These are phyloP conservation scores for Rhododendron ovatum DNA, from an alignment of 148 eudicot genomes.

Conservation along the genomic window DNA sequence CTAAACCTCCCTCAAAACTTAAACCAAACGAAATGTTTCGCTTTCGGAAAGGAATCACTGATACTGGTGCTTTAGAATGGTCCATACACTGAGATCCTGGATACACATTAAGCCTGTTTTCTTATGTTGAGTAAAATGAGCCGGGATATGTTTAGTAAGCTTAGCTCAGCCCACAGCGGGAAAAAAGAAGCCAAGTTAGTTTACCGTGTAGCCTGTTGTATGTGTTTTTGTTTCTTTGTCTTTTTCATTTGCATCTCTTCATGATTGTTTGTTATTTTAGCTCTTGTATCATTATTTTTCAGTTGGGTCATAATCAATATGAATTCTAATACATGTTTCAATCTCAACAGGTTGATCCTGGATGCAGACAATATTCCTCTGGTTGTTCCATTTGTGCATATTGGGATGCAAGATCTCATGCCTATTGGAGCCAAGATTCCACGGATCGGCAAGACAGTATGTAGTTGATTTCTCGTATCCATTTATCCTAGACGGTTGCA, in stretches of 20 bases:
- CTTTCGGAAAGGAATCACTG: neutral
- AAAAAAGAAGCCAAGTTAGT: neutral
- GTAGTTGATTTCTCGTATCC: conserved; percentile 8
- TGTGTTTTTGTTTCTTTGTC: neutral
- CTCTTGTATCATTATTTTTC: neutral
- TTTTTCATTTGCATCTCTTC: neutral
- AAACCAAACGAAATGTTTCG: neutral
- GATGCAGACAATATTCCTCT: conserved; percentile 83
- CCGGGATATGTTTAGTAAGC: neutral
- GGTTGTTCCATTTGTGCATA: conserved; percentile 90
- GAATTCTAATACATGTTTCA: conserved; percentile 7
- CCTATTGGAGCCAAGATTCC: conserved; percentile 88
- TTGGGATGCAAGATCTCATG: conserved; percentile 96
- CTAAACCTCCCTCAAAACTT: neutral
- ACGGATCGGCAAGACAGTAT: conserved; percentile 73
- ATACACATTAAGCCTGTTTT: neutral
- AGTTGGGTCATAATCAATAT: neutral
- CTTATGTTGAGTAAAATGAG: neutral
- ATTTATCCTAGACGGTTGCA: neutral
- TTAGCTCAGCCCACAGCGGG: neutral
- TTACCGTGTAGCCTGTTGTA: neutral
- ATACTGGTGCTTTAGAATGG: neutral
- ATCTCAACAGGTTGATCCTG: conserved; percentile 58
- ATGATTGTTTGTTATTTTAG: neutral
- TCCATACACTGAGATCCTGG: neutral